Conservation (phyloP, 2,329 filamentous ascomycete species). For the Botrytis pseudocinerea region DNA sequence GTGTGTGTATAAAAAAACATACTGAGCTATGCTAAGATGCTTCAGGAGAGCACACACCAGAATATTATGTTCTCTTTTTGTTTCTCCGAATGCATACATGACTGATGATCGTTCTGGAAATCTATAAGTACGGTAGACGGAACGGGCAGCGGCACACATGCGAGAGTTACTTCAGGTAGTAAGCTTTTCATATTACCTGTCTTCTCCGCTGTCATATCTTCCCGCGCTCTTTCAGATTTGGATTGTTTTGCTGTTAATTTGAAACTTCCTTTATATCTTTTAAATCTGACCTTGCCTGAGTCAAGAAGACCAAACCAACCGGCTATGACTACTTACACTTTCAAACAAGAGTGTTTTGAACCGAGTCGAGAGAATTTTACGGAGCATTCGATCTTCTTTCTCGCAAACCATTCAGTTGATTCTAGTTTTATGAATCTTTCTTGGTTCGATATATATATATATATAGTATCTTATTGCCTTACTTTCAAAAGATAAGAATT, state of each 20-base stretch:
- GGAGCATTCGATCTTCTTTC: background rate
- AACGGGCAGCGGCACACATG: too few relatives aligned
- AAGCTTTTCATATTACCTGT: background rate
- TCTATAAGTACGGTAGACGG: too few relatives aligned
- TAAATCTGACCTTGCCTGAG: background rate
- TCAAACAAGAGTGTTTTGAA: background rate
- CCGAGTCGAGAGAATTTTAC: background rate
- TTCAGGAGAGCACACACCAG: background rate
- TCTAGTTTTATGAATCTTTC: background rate
- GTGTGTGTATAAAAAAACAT: background rate
- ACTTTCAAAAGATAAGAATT: background rate
- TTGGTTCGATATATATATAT: background rate
- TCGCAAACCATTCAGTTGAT: background rate
- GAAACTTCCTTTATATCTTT: background rate
- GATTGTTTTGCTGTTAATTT: background rate
- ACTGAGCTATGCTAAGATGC: background rate
- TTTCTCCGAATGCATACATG: background rate
- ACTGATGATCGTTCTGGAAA: background rate
- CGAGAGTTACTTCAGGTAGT: too few relatives aligned
- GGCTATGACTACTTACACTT: background rate
- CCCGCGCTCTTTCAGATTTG: background rate
- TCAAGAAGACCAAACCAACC: background rate
- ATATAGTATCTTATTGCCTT: background rate
- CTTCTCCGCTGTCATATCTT: background rate
- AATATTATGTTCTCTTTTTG: background rate